Evolutionary conservation across 1,284 basidiomycete species (phyloP).

Genomic region (Moniliella sp.): DNA sequence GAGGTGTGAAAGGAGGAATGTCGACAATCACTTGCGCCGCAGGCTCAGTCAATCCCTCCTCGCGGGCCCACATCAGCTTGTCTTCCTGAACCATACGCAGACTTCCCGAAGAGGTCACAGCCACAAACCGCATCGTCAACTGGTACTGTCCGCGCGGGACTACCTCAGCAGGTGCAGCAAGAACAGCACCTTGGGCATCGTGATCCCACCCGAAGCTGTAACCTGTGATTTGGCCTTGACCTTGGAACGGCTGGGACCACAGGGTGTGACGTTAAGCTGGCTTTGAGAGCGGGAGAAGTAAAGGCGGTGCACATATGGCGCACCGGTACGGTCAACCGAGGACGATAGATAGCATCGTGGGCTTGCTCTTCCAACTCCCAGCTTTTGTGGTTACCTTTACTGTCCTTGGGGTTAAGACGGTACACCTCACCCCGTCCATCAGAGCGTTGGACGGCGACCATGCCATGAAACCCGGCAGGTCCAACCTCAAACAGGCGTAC

Average conservation of each 20-base stretch:
- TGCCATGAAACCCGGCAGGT: conserved; percentile 2
- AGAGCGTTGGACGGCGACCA: conserved; percentile 7
- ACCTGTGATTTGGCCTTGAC: conserved; percentile 44
- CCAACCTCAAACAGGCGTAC: conserved; percentile 9
- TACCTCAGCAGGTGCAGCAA: conserved; percentile 38
- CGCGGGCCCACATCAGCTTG: conserved; percentile 51
- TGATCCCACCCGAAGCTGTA: conserved; percentile 55
- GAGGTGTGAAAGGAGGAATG: conserved; percentile 47
- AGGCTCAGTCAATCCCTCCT: conserved; percentile 56
- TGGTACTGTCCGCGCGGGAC: conserved; percentile 37
- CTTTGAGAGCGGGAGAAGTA: conserved; percentile 38
- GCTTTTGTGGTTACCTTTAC: neutral
- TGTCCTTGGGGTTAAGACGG: neutral
- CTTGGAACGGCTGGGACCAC: conserved; percentile 40
- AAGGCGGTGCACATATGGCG: conserved; percentile 47
- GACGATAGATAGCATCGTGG: conserved; percentile 37
- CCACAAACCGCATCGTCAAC: conserved; percentile 40
- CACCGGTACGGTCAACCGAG: conserved; percentile 42
- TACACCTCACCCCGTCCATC: conserved; percentile 11
- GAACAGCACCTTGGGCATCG: conserved; percentile 48
- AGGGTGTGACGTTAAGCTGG: conserved; percentile 40
- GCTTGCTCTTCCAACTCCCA: conserved; percentile 11
- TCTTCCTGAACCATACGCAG: conserved; percentile 54
- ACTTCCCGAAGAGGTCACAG: conserved; percentile 57
- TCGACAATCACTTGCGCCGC: conserved; percentile 46